Percentiles rank a stretch among this genome's conserved stretches.
These are phyloP conservation scores for Takakia lepidozioides DNA, from an alignment of 225 moss, liverwort and hornwort species.

Conservation along the genomic window DNA sequence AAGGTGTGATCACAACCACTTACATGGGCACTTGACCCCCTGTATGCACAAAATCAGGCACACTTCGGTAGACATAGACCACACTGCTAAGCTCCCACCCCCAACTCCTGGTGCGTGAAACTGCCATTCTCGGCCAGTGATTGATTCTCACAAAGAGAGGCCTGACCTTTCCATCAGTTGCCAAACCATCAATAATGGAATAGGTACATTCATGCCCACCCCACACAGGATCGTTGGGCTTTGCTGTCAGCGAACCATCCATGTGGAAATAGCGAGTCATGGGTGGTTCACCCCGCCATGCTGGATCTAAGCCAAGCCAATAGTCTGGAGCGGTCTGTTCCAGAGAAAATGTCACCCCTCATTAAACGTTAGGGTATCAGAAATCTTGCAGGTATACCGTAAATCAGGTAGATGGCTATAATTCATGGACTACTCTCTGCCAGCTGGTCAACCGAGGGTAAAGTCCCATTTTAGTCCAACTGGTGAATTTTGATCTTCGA, in stretches of 20 bases:
- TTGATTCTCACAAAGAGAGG: constrained; percentile 9
- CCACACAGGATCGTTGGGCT: constrained; percentile 6
- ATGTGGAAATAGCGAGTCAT: constrained; percentile 12
- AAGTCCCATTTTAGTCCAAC: no score
- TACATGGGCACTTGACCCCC: constrained; percentile 4
- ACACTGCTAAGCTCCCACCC: constrained; percentile 8
- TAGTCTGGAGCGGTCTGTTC: constrained; percentile 9
- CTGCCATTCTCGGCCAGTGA: constrained; percentile 9
- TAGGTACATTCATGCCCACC: constrained; percentile 11
- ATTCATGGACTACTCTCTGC: no score
- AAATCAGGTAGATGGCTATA: no score
- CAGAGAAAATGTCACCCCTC: no score
- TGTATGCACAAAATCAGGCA: constrained; percentile 7
- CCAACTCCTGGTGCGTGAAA: constrained; percentile 5
- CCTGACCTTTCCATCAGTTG: background rate
- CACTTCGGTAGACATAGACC: constrained; percentile 4
- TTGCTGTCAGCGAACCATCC: constrained; percentile 9
- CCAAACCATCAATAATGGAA: background rate
- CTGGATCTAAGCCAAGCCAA: constrained; percentile 10
- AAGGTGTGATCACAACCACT: no score
- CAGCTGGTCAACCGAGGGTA: no score
- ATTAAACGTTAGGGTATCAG: no score
- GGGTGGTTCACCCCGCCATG: constrained; percentile 9
- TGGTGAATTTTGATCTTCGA: no score
- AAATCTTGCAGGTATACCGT: no score